Conservation (phyloP, 2,329 filamentous ascomycete species). For the Drechslerella dactyloides region DNA sequence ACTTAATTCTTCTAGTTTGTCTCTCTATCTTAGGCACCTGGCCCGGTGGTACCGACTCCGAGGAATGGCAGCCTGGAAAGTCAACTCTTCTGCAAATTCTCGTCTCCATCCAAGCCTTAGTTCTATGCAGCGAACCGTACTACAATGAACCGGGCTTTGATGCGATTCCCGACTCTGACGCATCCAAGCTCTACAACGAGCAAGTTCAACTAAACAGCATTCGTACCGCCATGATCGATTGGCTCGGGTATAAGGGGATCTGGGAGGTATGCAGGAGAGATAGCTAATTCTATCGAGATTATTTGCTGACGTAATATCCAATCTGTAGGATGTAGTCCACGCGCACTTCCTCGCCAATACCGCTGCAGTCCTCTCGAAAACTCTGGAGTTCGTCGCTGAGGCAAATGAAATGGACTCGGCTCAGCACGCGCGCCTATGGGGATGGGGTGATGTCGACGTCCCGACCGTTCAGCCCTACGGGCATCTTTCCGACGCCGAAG, state of each 20-base stretch:
- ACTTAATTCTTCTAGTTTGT: conserved; percentile 58
- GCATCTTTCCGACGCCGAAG: neutral
- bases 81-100: conserved; percentile 64
- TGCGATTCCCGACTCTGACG: neutral
- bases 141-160: conserved; percentile 64
- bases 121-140: conserved; percentile 64
- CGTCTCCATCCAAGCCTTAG: conserved; percentile 67
- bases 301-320: no score
- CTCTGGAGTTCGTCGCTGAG: conserved; percentile 10
- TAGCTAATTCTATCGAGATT: no score
- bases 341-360: conserved; percentile 32
- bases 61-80: conserved; percentile 60
- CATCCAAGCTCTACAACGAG: conserved; percentile 25
- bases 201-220: conserved; percentile 35
- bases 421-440: neutral
- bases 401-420: neutral
- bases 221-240: conserved; percentile 15
- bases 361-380: conserved; percentile 19
- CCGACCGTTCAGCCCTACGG: no score
- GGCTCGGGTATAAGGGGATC: conserved; percentile 19
- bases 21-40: conserved; percentile 63
- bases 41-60: conserved; percentile 59
- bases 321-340: conserved; percentile 34
- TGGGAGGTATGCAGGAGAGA: conserved; percentile 21
- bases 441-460: no score